Conservation (phyloP, 1,284 basidiomycete species). For the Peniophora sp. region DNA sequence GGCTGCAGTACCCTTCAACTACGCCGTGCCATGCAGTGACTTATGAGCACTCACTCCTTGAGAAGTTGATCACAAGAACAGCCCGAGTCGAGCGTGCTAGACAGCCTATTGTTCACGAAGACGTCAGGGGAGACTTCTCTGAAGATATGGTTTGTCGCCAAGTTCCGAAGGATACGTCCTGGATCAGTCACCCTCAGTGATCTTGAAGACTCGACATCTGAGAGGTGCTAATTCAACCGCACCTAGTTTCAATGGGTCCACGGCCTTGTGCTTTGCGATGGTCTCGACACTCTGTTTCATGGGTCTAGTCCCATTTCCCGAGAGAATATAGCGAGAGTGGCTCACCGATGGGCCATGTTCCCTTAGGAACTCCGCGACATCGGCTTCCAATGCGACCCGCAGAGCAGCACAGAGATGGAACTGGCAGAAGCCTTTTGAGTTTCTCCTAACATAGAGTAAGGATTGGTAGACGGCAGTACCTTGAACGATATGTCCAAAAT, state of each 20-base stretch:
- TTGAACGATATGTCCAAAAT: background rate
- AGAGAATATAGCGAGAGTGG: background rate
- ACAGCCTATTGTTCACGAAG: conserved; percentile 35
- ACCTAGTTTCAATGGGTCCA: conserved; percentile 28
- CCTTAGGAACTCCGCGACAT: background rate
- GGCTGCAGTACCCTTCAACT: background rate
- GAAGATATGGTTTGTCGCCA: conserved; percentile 35
- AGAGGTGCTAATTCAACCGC: background rate
- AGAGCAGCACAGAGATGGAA: background rate
- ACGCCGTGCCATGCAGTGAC: too few relatives aligned
- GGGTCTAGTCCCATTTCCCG: background rate
- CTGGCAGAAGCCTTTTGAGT: background rate
- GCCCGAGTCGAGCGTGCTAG: conserved; percentile 31
- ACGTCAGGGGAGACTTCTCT: conserved; percentile 31
- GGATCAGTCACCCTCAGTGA: too few relatives aligned
- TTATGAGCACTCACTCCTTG: background rate
- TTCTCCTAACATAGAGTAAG: background rate
- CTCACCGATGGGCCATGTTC: background rate
- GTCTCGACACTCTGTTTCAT: conserved; percentile 20
- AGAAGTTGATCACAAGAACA: conserved; percentile 20
- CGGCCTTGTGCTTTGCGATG: conserved; percentile 21
- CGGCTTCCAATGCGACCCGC: background rate
- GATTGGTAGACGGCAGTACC: background rate
- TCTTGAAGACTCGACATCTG: background rate
- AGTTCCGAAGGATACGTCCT: conserved; percentile 31